phyloP scores from a whole-genome alignment of 2,329 filamentous ascomycete species.

The Macrophomina pseudophaseolina region DNA sequence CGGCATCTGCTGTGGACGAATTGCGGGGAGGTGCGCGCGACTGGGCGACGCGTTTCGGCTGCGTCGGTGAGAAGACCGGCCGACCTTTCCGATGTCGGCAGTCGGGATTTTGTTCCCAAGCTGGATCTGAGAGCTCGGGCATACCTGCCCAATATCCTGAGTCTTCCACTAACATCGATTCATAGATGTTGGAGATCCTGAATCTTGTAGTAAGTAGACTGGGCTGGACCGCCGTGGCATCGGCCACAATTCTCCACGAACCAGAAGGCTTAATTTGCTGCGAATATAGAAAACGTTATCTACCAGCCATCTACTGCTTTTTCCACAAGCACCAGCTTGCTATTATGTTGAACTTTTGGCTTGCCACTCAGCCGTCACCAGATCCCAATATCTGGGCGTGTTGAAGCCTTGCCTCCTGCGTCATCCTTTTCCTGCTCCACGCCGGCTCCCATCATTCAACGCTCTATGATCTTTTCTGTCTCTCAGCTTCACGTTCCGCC shows the following conservation, averaged over 20 bases:
- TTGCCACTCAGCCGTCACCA: background rate
- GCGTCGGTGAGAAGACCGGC: constrained; percentile 17
- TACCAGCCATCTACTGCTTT: background rate
- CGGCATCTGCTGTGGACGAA: background rate
- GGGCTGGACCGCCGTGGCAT: background rate
- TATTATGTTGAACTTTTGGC: constrained; percentile 22
- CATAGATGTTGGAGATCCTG: background rate
- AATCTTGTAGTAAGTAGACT: background rate
- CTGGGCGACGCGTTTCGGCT: background rate
- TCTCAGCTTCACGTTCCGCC: constrained; percentile 22
- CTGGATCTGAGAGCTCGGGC: constrained; percentile 1
- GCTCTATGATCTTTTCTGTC: constrained; percentile 3
- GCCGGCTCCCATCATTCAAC: background rate
- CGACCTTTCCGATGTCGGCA: constrained; percentile 18
- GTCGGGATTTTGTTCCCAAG: constrained; percentile 15
- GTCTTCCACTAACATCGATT: background rate
- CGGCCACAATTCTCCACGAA: constrained; percentile 1
- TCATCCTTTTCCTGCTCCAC: background rate
- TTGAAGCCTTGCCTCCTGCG: constrained; percentile 3
- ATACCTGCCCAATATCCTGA: background rate
- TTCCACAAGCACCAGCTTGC: constrained; percentile 10
- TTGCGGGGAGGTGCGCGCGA: constrained; percentile 4
- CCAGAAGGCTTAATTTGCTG: background rate
- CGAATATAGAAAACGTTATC: background rate
- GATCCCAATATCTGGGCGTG: background rate